Conservation (phyloP, 2,329 filamentous ascomycete genomes). For the Colletotrichum acutatum region DNA sequence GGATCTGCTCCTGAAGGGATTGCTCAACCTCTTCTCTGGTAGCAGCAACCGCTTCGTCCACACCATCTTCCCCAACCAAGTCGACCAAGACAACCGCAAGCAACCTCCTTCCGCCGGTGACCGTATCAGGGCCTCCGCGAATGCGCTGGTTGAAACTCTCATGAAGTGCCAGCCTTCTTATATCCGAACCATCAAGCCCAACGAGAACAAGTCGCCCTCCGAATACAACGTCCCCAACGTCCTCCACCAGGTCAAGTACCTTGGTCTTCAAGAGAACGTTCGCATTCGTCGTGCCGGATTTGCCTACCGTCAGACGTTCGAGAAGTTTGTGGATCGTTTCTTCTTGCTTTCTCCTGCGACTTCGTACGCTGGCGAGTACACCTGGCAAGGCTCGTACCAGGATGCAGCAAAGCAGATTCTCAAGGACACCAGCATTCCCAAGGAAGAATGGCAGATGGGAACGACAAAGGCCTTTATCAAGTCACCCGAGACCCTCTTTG, state of each 20-base stretch:
- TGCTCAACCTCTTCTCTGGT: constrained; percentile 85
- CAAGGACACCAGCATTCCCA: constrained; percentile 94
- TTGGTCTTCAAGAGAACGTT: constrained; percentile 99
- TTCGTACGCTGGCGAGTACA: constrained; percentile 97
- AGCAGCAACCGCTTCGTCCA: constrained; percentile 90
- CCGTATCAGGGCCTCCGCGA: constrained; percentile 94
- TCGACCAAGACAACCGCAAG: constrained; percentile 95
- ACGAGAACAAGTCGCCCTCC: constrained; percentile 95
- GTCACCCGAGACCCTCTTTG: constrained; percentile 95
- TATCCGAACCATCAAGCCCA: constrained; percentile 98
- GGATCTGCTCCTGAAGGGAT: constrained; percentile 93
- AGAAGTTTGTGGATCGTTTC: constrained; percentile 98
- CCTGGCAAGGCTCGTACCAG: constrained; percentile 89
- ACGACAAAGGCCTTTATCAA: constrained; percentile 98
- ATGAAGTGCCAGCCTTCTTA: constrained; percentile 99
- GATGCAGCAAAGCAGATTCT: constrained; percentile 92
- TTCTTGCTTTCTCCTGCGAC: constrained; percentile 94
- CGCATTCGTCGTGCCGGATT: constrained; percentile 96
- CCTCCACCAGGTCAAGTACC: constrained; percentile 97
- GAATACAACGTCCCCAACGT: constrained; percentile 95
- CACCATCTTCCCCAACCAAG: constrained; percentile 88
- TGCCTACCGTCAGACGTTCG: constrained; percentile 95
- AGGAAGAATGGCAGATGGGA: constrained; percentile 97
- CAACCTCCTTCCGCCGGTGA: constrained; percentile 95
- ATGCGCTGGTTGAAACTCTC: constrained; percentile 91